phyloP scores from a whole-genome alignment of 768 basidiomycete genomes.

The Pisolithus microcarpus region DNA sequence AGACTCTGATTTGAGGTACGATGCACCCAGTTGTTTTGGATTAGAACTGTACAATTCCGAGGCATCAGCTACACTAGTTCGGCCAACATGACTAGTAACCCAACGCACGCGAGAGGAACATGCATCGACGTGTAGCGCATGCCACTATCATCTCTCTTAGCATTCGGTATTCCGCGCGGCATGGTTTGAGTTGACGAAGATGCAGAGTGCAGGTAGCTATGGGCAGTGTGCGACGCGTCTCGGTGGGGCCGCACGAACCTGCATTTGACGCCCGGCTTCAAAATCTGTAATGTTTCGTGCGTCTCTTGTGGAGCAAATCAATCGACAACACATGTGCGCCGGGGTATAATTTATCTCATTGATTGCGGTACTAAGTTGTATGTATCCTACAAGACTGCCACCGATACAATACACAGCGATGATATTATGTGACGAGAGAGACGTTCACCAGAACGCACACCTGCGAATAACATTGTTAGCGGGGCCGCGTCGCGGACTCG shows the following conservation, averaged over 20 bases:
- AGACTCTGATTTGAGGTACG: constrained; percentile 70
- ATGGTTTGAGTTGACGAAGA: constrained; percentile 30
- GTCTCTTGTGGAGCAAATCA: not conserved
- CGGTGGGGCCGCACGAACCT: too few relatives aligned
- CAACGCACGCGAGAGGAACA: constrained; percentile 65
- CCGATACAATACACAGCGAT: constrained; percentile 5
- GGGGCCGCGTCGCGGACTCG: not conserved
- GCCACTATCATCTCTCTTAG: constrained; percentile 73
- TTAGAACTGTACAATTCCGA: constrained; percentile 45
- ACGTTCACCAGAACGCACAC: constrained; percentile 70
- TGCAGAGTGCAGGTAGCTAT: not conserved
- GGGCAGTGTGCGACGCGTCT: too few relatives aligned
- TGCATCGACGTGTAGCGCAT: constrained; percentile 76
- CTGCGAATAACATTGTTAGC: constrained; percentile 19
- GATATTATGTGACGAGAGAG: constrained; percentile 8
- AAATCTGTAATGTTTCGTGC: not conserved
- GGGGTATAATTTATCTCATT: too few relatives aligned
- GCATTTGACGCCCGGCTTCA: too few relatives aligned
- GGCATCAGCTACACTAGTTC: constrained; percentile 8
- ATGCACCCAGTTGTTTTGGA: constrained; percentile 72
- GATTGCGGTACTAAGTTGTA: too few relatives aligned
- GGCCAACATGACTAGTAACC: constrained; percentile 1
- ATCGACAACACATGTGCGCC: not conserved
- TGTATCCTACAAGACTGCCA: constrained; percentile 19
- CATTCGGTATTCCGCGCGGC: constrained; percentile 80